Evolutionary conservation across 2,329 filamentous ascomycete species (phyloP).

Genomic region (Ophiognomonia clavigignenti-juglandacearum): DNA sequence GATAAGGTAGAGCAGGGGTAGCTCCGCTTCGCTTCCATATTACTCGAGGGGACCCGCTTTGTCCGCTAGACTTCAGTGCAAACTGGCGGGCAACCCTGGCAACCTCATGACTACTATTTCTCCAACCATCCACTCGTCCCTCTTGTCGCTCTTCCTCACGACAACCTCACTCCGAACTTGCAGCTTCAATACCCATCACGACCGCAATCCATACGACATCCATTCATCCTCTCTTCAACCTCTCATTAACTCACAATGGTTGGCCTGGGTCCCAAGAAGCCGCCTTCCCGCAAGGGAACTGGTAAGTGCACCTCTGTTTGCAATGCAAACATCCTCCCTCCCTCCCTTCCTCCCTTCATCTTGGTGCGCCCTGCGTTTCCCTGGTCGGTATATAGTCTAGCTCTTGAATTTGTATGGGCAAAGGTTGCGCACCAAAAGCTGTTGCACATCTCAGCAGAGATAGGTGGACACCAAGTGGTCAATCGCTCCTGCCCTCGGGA

Average conservation of each 20-base stretch:
- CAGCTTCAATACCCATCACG: neutral
- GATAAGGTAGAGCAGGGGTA: neutral
- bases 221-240: neutral
- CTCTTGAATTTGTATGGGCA: no score
- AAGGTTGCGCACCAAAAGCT: no score
- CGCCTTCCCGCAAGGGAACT: constrained; percentile 52
- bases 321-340: neutral
- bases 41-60: constrained; percentile 5
- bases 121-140: neutral
- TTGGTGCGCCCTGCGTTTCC: no score
- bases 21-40: neutral
- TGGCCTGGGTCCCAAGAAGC: constrained; percentile 57
- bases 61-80: neutral
- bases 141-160: neutral
- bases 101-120: neutral
- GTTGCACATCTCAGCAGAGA: no score
- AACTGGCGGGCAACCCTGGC: neutral
- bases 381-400: no score
- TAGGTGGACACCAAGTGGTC: constrained; percentile 3
- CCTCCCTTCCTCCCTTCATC: neutral
- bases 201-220: neutral
- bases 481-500: constrained; percentile 1
- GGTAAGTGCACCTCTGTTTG: constrained; percentile 25
- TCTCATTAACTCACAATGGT: constrained; percentile 54
- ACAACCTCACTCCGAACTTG: neutral